These are phyloP conservation scores for Alternaria atra DNA, from an alignment of 2,329 filamentous ascomycete genomes.

Conservation along the genomic window DNA sequence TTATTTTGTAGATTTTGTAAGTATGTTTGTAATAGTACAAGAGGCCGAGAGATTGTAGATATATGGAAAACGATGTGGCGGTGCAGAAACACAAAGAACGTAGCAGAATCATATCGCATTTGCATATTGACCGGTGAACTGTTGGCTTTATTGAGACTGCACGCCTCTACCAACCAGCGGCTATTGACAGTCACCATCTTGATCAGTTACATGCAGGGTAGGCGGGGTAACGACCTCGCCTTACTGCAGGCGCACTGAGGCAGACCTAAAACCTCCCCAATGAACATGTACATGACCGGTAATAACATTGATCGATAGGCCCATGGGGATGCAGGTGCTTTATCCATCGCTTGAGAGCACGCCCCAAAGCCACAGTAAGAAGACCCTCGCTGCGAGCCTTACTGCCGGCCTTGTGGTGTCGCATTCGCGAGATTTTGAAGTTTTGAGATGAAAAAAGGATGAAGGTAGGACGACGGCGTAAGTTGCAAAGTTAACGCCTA, in stretches of 20 bases:
- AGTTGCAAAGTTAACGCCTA: fast-evolving
- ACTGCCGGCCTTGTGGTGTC: not conserved
- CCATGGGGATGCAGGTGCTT: not conserved
- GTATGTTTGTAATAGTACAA: no score
- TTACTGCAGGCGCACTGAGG: not conserved
- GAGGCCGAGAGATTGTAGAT: no score
- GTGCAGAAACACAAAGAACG: fast-evolving
- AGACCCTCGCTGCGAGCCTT: not conserved
- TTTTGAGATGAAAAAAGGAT: not conserved
- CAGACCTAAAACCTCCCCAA: no score
- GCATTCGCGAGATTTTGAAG: not conserved
- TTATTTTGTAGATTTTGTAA: no score
- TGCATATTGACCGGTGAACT: not conserved
- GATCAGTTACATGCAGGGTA: not conserved
- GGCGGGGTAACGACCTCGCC: not conserved
- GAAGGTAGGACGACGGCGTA: not conserved
- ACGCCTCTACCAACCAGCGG: not conserved
- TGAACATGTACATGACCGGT: no score
- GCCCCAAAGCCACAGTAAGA: not conserved
- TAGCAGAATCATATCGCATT: not conserved
- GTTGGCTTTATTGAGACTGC: not conserved
- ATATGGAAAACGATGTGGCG: no score
- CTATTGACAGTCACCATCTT: not conserved
- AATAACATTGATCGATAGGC: no score
- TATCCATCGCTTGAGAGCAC: not conserved